These are phyloP conservation scores for Sugiyamaella japonica DNA, from an alignment of 1,139 yeast genomes.

Conservation along the genomic window DNA sequence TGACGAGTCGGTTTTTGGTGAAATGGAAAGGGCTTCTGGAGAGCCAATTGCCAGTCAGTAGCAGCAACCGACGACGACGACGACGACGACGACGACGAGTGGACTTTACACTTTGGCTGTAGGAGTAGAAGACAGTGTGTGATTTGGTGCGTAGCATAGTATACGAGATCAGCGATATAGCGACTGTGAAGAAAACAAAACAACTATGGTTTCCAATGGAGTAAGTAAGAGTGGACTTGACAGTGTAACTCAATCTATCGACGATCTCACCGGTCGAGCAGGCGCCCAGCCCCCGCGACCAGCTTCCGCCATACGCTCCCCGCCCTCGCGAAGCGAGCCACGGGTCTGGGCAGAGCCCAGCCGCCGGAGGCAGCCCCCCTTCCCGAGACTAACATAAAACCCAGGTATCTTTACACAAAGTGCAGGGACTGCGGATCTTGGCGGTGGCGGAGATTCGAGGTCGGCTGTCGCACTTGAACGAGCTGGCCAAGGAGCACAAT, in stretches of 20 bases:
- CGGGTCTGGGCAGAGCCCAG: constrained; percentile 8
- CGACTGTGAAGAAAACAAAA: neutral
- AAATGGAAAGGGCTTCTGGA: no score
- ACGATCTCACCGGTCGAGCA: no score
- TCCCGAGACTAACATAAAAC: neutral
- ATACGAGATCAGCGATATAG: neutral
- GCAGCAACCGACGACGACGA: no score
- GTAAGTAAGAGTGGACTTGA: no score
- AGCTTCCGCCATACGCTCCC: no score
- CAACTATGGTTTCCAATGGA: constrained; percentile 20
- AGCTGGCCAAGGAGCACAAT: constrained; percentile 46
- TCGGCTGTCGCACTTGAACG: constrained; percentile 49
- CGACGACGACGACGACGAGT: no score
- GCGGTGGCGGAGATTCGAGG: constrained; percentile 60
- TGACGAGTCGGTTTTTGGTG: no score
- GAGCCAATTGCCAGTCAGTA: no score
- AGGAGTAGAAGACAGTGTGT: neutral
- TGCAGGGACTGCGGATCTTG: constrained; percentile 46
- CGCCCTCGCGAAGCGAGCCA: constrained; percentile 4
- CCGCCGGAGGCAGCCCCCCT: constrained; percentile 14
- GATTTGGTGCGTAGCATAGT: neutral
- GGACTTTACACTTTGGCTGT: no score
- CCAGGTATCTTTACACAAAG: constrained; percentile 16
- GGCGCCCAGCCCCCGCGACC: no score
- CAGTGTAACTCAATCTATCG: neutral